A percentile compares a stretch with the other conserved stretches of the same genome.
Evolutionary conservation across 495 filamentous ascomycete genomes (phyloP).

Genomic region (Xylaria nigripes): DNA sequence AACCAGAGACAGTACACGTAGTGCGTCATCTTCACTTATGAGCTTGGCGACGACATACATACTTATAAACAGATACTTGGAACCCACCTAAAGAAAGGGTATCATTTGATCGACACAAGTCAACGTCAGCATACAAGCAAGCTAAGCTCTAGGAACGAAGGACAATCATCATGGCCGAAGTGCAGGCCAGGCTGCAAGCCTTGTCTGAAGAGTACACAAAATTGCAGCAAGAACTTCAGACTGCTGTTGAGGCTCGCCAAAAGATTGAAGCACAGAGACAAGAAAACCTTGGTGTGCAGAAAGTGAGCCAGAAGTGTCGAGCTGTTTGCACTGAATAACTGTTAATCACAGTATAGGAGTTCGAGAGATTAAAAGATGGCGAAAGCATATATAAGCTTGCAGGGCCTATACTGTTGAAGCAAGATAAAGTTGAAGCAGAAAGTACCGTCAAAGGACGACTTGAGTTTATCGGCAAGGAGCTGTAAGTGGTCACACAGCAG

Average conservation of each 20-base stretch:
- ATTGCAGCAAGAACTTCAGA: conserved; percentile 77
- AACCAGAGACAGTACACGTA: neutral
- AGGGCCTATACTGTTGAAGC: conserved; percentile 88
- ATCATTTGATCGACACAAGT: neutral
- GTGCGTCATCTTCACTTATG: neutral
- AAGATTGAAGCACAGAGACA: conserved; percentile 89
- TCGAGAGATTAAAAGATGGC: conserved; percentile 63
- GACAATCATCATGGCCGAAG: conserved; percentile 36
- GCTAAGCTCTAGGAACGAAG: neutral
- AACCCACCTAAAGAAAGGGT: neutral
- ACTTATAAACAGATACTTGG: neutral
- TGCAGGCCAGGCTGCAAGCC: conserved; percentile 57
- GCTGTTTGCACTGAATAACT: neutral
- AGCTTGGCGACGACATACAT: neutral
- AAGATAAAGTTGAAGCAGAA: conserved; percentile 78
- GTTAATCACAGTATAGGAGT: conserved; percentile 52
- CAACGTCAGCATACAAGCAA: neutral
- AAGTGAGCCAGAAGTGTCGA: conserved; percentile 37
- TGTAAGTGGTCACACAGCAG: conserved; percentile 44
- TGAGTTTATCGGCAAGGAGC: conserved; percentile 89
- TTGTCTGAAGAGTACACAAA: conserved; percentile 83
- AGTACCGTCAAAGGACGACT: conserved; percentile 84
- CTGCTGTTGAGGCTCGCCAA: conserved; percentile 70
- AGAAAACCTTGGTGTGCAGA: conserved; percentile 83
- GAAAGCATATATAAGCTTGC: conserved; percentile 92